Evolutionary conservation across 2,329 filamentous ascomycete species (phyloP).

Genomic region (Alternaria metachromatica): DNA sequence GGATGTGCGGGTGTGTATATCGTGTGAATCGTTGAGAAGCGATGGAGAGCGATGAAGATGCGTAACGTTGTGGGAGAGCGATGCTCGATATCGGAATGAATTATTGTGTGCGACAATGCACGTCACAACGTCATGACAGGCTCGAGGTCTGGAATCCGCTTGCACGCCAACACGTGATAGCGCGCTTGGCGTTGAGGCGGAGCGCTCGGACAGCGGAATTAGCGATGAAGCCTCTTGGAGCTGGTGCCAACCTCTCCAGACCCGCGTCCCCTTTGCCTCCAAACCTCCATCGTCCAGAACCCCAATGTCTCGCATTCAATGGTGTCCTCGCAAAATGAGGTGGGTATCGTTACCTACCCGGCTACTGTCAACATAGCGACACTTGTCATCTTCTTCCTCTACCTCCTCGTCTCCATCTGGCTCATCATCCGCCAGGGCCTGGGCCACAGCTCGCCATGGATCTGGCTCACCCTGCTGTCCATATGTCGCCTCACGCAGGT

Average conservation of each 20-base stretch:
- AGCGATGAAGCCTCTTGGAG: slow-evolving; percentile 6
- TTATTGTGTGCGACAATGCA: neutral
- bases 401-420: slow-evolving; percentile 36
- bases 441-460: slow-evolving; percentile 44
- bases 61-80: too few species aligned
- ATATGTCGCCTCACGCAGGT: slow-evolving; percentile 46
- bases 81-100: too few species aligned
- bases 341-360: slow-evolving; percentile 24
- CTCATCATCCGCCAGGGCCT: slow-evolving; percentile 41
- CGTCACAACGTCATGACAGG: slow-evolving; percentile 4
- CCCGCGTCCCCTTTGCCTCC: neutral
- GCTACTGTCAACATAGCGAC: slow-evolving; percentile 45
- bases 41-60: neutral
- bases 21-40: neutral
- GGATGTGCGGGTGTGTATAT: neutral
- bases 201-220: slow-evolving; percentile 16
- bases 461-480: slow-evolving; percentile 40
- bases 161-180: slow-evolving; percentile 9
- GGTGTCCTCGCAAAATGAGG: slow-evolving; percentile 11
- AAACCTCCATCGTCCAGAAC: slow-evolving; percentile 2
- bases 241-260: neutral
- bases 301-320: slow-evolving; percentile 32
- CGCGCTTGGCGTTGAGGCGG: slow-evolving; percentile 14
- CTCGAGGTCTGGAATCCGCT: neutral
- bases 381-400: slow-evolving; percentile 42